These are phyloP conservation scores for Aphanomyces stellatus DNA, from an alignment of 352 stramenopile genomes.

Conservation along the genomic window DNA sequence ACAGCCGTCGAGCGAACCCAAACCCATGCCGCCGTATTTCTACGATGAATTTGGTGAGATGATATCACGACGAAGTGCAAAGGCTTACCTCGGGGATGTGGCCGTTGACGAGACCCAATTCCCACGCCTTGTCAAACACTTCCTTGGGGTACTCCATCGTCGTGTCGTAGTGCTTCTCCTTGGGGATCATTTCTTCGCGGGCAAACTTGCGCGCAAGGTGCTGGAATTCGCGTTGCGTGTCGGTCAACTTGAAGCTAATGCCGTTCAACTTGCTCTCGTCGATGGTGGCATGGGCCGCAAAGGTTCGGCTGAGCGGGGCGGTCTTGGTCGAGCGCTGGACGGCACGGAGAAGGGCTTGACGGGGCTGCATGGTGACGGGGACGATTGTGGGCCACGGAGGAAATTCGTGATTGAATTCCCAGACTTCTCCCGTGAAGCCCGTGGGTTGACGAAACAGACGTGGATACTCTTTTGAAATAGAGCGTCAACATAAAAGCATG, in stretches of 20 bases:
- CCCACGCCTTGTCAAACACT: slow-evolving; percentile 84
- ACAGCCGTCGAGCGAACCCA: slow-evolving; percentile 71
- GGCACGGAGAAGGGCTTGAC: background rate
- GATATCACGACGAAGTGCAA: background rate
- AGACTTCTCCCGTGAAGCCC: too few species aligned
- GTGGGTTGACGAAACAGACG: slow-evolving; percentile 16
- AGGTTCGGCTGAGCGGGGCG: background rate
- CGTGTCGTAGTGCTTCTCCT: slow-evolving; percentile 72
- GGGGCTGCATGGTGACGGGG: background rate
- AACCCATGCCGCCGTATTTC: slow-evolving; percentile 69
- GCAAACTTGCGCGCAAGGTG: slow-evolving; percentile 81
- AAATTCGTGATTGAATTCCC: slow-evolving; percentile 8
- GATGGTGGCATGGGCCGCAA: slow-evolving; percentile 18
- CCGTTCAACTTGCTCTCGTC: slow-evolving; percentile 17
- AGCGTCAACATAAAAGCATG: background rate
- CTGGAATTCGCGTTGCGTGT: slow-evolving; percentile 85
- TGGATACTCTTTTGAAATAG: background rate
- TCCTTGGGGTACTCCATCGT: slow-evolving; percentile 82
- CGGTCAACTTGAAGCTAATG: slow-evolving; percentile 58
- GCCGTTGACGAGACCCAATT: slow-evolving; percentile 82
- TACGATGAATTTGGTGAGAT: background rate
- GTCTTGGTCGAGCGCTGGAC: background rate
- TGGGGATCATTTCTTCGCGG: slow-evolving; percentile 85
- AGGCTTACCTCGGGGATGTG: slow-evolving; percentile 56
- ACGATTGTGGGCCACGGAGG: background rate